Evolutionary conservation across 106 monocot species (phyloP).

Genomic region (Gastrodia elata): DNA sequence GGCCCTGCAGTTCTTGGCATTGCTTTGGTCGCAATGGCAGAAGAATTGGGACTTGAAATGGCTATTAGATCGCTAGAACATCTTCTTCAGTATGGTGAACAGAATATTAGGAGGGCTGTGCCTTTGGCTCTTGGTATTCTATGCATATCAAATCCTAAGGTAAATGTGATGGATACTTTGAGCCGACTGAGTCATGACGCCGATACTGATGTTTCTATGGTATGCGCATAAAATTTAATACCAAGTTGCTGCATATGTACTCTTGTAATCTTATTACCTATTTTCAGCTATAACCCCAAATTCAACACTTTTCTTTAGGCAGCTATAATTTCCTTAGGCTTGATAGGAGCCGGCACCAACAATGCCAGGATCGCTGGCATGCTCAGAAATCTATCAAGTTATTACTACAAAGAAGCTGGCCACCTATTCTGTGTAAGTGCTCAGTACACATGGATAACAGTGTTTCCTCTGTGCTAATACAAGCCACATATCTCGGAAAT

Average conservation of each 20-base stretch:
- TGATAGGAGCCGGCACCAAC: slow-evolving; percentile 92
- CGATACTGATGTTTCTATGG: slow-evolving; percentile 96
- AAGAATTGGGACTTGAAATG: slow-evolving; percentile 94
- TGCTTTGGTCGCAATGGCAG: slow-evolving; percentile 92
- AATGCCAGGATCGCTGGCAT: slow-evolving; percentile 95
- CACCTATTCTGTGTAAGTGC: slow-evolving; percentile 91
- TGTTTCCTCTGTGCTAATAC: neutral
- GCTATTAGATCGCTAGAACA: slow-evolving; percentile 86
- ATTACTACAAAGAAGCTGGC: slow-evolving; percentile 97
- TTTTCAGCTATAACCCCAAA: neutral
- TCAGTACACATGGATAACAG: neutral
- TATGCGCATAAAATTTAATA: slow-evolving; percentile 5
- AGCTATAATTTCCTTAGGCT: slow-evolving; percentile 83
- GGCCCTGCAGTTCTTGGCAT: slow-evolving; percentile 98
- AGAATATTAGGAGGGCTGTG: slow-evolving; percentile 87
- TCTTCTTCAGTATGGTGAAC: slow-evolving; percentile 91
- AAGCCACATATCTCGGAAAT: neutral
- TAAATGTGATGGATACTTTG: slow-evolving; percentile 94
- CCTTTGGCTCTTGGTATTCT: slow-evolving; percentile 89
- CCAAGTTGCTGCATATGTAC: neutral
- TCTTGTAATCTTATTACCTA: neutral
- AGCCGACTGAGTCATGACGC: slow-evolving; percentile 94
- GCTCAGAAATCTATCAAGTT: slow-evolving; percentile 97
- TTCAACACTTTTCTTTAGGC: slow-evolving; percentile 39
- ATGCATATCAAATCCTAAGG: slow-evolving; percentile 97